Conservation (phyloP, 495 filamentous ascomycete genomes). For the Tuber indicum region DNA sequence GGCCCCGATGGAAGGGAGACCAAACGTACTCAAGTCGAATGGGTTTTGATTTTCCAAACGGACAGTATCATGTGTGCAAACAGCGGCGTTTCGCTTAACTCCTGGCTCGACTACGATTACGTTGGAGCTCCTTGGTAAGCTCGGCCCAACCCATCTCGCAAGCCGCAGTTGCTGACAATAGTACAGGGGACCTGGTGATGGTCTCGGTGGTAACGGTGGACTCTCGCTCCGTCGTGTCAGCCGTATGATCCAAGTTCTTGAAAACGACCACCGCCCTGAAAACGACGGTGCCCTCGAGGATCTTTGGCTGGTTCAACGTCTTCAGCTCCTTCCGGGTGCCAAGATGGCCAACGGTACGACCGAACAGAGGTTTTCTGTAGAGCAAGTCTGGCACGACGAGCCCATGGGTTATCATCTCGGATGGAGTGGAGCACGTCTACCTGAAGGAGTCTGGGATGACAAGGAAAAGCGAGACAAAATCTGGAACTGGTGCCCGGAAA, state of each 20-base stretch:
- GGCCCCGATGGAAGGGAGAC: neutral
- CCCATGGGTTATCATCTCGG: constrained; percentile 54
- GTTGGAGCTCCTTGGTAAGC: constrained; percentile 50
- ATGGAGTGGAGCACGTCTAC: constrained; percentile 44
- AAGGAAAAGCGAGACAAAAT: constrained; percentile 46
- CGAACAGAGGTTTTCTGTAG: constrained; percentile 47
- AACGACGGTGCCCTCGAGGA: constrained; percentile 47
- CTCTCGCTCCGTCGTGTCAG: constrained; percentile 48
- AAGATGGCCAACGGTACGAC: constrained; percentile 47
- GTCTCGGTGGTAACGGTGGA: constrained; percentile 50
- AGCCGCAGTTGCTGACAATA: neutral
- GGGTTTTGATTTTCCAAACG: constrained; percentile 48
- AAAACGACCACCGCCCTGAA: constrained; percentile 43
- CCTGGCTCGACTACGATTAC: constrained; percentile 51
- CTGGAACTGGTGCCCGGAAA: constrained; percentile 51
- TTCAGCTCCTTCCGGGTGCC: constrained; percentile 45
- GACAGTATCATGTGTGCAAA: constrained; percentile 52
- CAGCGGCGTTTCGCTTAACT: constrained; percentile 45
- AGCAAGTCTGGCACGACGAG: constrained; percentile 48
- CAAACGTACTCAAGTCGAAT: constrained; percentile 26
- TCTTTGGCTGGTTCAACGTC: constrained; percentile 48
- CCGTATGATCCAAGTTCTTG: constrained; percentile 48
- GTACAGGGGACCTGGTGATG: constrained; percentile 29
- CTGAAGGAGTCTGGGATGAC: constrained; percentile 45
- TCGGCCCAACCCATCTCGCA: neutral